Conservation (phyloP, 2,329 filamentous ascomycete species). For the Lasiodiplodia sp. region DNA sequence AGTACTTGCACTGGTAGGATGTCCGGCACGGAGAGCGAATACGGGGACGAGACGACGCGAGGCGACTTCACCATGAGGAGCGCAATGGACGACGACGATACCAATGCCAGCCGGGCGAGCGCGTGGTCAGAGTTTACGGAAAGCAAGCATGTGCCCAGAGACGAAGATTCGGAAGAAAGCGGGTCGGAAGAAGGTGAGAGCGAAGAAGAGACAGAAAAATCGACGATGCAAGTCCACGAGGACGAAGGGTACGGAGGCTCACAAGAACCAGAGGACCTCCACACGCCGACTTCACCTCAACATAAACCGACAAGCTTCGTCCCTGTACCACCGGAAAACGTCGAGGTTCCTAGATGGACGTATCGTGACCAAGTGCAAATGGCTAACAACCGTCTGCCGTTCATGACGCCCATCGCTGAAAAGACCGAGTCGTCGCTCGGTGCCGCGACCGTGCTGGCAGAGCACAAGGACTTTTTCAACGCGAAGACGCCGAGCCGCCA, state of each 20-base stretch:
- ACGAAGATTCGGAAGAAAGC: conserved; percentile 39
- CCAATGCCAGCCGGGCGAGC: conserved; percentile 61
- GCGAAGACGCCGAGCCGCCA: conserved; percentile 80
- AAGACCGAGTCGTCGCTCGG: conserved; percentile 89
- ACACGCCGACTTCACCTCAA: conserved; percentile 50
- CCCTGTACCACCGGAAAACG: conserved; percentile 84
- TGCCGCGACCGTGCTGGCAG: conserved; percentile 40
- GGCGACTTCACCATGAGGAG: conserved; percentile 60
- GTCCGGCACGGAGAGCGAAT: conserved; percentile 68
- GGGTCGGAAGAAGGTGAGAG: conserved; percentile 49
- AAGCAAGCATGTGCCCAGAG: conserved; percentile 70
- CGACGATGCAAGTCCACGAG: conserved; percentile 14
- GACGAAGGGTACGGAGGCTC: conserved; percentile 41
- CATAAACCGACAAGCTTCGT: conserved; percentile 67
- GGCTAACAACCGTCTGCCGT: conserved; percentile 90
- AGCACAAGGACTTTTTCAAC: conserved; percentile 65
- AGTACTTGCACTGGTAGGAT: conserved; percentile 81
- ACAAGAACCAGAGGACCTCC: conserved; percentile 50
- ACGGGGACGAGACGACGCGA: conserved; percentile 65
- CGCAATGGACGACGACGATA: conserved; percentile 34
- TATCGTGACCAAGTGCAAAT: conserved; percentile 81
- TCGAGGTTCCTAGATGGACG: conserved; percentile 77
- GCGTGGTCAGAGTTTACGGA: conserved; percentile 91
- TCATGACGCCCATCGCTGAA: conserved; percentile 99
- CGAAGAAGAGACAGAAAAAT: background rate